Evolutionary conservation across 306 rosid genomes (phyloP), one percentile per base, ranked within the genome.

Genomic region (Rosa rugosa): DNA sequence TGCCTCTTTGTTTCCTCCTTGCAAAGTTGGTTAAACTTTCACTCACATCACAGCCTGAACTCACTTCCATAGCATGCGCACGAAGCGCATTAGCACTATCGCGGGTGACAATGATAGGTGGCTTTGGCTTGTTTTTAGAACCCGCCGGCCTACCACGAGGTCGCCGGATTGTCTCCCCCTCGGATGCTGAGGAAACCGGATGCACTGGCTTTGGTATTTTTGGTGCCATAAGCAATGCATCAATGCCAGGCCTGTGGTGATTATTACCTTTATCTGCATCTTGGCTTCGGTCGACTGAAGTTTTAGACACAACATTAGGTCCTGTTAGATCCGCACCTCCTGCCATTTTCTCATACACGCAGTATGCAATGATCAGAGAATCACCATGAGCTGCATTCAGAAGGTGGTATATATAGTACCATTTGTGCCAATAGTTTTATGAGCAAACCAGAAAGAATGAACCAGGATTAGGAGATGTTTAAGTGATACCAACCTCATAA

Each of bases 1-100:
- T 86, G n/a, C 97, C 97, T 0, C 97, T 80, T 38, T 91, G 97
- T 80, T 87, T 88, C 81, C 94, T 86, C 87, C 97, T 86, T n/a
- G 97, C 97, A 78, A 89, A 91, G 84, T 82, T 85, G 34, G 90
- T 87, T 79, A 91, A 84, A 60, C 92, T 88, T 69, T 91, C 97
- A 73, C 89, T 86, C 85, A 91, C 97, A 74, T 91, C 92, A 50
- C 89, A 91, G 41, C 97, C 97, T 0, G 97, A 89, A 44, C 89
- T 88, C 68, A 91, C 91, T 80, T 91, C 97, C 97, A 91, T 86
- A 53, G 92, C 97, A 84, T 91, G 97, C 41, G 92, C 92, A 25
- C 88, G 85, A 10, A 91, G 89, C 8, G 97, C 91, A 75, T 85
- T 91, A 7, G 94, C 94, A 69, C 94, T 89, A 17, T 91, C 97